Base-by-base conservation (phyloP, 164 flowering plant species). In the Umbellularia californica region DNA sequence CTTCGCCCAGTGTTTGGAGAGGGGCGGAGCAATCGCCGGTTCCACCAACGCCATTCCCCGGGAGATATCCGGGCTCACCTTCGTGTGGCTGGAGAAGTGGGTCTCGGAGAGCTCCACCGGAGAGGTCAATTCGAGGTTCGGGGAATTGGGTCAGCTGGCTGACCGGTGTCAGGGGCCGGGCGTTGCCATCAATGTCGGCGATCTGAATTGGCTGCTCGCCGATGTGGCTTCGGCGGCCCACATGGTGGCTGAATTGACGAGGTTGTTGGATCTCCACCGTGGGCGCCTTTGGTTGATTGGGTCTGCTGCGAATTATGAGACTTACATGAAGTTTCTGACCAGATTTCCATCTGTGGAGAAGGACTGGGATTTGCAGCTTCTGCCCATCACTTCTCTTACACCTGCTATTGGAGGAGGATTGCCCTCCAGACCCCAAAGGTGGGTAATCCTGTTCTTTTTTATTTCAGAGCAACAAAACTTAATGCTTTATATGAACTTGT, bases 281-380 rank as follows among this genome's bases (percentile, higher is more conserved):
- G 82, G 81, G 24, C 89, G 81, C 58, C 68, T 96, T 64, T 89
- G 98, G 95, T 68, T 96, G 70, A 85, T 91, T 24, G 97, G 97
- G 10, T 73, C 86, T 0, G 87, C 87, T 0, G 80, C 85, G 14
- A 86, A 76, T 58, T 84, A 91, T 35, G 97, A 94, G 85, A 83
- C 77, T 20, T 94, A 89, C 75, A 80, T 82, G 83, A 88, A 86
- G 83, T 87, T 92, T 71, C 68, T 88, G 64, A 78, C 71, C 23
- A 82, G 77, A 65, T 89, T 85, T 82, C 97, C 98, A 0, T 84
- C 90, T 1, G 79, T 87, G 60, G 97, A 91, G 70, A 90, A 89
- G 72, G 98, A 96, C 24, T 92, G 94, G 97, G 93, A 94, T 70
- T 69, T 92, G 78, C 91, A 91, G 79, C 82, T 88, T 79, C 77